Conservation (phyloP, 768 basidiomycete species). For the Tylopilus intermedius region DNA sequence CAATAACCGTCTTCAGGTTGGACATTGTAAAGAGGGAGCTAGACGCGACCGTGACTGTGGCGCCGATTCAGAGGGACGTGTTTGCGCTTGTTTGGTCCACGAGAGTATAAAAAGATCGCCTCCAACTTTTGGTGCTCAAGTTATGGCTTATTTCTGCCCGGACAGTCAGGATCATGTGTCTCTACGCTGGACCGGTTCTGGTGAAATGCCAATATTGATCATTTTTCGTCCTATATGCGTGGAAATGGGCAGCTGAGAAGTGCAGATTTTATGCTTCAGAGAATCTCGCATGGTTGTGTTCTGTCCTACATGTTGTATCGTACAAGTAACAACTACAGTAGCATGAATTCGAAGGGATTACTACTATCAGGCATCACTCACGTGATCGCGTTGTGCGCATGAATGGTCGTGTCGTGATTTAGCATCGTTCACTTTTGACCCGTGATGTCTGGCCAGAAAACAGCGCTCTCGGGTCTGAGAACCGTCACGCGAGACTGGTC, state of each 20-base stretch:
- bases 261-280: slow-evolving; percentile 29
- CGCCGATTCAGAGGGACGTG: background rate
- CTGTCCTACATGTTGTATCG: slow-evolving; percentile 27
- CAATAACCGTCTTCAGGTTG: slow-evolving; percentile 45
- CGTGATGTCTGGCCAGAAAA: slow-evolving; percentile 31
- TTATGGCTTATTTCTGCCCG: slow-evolving; percentile 72
- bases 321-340: no score
- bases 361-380: background rate
- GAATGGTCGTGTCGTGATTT: background rate
- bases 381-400: slow-evolving; percentile 19
- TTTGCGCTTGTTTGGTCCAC: slow-evolving; percentile 30
- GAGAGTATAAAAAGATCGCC: slow-evolving; percentile 21
- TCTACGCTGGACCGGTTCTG: slow-evolving; percentile 77
- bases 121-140: background rate
- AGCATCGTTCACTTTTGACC: background rate
- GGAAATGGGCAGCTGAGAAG: slow-evolving; percentile 46
- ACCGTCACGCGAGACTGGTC: slow-evolving; percentile 64
- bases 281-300: slow-evolving; percentile 33
- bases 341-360: no score
- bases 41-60: slow-evolving; percentile 16
- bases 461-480: slow-evolving; percentile 53
- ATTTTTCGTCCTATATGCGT: slow-evolving; percentile 52
- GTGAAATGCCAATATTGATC: slow-evolving; percentile 64
- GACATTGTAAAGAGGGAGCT: slow-evolving; percentile 24
- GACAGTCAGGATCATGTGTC: slow-evolving; percentile 49